Evolutionary conservation across 1,284 basidiomycete species (phyloP).

Genomic region (Psilocybe mexicana): DNA sequence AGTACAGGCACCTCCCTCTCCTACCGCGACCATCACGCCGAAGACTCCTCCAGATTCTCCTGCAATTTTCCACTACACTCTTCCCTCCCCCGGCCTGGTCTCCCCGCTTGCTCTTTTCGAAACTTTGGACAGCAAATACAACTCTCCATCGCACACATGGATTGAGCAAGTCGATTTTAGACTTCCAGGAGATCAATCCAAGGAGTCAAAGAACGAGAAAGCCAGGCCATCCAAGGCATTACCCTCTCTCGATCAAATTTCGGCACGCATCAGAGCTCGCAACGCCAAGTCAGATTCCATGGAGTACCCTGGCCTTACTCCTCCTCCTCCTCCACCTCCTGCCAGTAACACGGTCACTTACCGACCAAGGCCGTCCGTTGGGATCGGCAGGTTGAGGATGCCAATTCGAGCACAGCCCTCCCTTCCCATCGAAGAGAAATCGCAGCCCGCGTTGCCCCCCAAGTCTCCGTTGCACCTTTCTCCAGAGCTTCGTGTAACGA

Average conservation of each 20-base stretch:
- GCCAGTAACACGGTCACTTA: slow-evolving; percentile 10
- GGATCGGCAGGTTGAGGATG: slow-evolving; percentile 53
- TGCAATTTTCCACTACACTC: slow-evolving; percentile 64
- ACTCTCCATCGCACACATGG: slow-evolving; percentile 44
- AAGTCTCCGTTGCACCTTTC: slow-evolving; percentile 39
- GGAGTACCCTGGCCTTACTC: slow-evolving; percentile 5
- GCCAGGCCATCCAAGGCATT: slow-evolving; percentile 26
- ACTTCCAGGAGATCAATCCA: slow-evolving; percentile 32
- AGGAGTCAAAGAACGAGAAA: slow-evolving; percentile 24
- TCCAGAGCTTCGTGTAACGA: slow-evolving; percentile 50
- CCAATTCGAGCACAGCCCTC: slow-evolving; percentile 33
- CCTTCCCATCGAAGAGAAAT: slow-evolving; percentile 18
- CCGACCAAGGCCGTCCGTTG: slow-evolving; percentile 38
- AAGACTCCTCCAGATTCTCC: slow-evolving; percentile 73
- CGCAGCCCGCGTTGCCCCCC: slow-evolving; percentile 23
- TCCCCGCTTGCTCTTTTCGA: slow-evolving; percentile 66
- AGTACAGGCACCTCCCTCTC: slow-evolving; percentile 63
- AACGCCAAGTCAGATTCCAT: slow-evolving; percentile 9
- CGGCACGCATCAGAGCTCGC: slow-evolving; percentile 54
- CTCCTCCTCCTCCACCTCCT: neutral
- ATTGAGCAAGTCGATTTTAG: slow-evolving; percentile 70
- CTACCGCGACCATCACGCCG: slow-evolving; percentile 54
- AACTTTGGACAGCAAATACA: slow-evolving; percentile 42
- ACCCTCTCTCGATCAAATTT: slow-evolving; percentile 77
- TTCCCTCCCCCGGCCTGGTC: slow-evolving; percentile 66